Evolutionary conservation across 192 early-diverging fungal species (phyloP), one percentile per base, ranked within the genome.

Genomic region (Helicostylum pulchrum): DNA sequence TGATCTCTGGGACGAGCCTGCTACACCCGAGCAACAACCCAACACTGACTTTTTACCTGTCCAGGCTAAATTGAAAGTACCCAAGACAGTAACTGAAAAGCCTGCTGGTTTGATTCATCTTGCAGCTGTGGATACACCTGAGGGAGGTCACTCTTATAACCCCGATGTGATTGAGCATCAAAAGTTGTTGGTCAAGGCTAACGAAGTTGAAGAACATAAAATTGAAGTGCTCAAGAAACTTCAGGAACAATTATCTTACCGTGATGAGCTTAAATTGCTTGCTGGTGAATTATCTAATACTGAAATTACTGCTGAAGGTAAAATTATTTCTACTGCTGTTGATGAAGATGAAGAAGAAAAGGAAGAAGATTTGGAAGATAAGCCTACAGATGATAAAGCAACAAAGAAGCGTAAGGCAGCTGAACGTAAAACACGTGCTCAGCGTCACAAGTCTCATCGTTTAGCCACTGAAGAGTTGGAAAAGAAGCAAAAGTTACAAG

Each of bases 141-240:
- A 94, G 57, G 85, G 90, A 2, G 97, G 97, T 48, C 82, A 90
- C 0, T 97, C 94, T 14, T 99, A 99, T 76, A 92, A 93, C 54
- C 97, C 97, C 7, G 78, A 80, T 11, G 80, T 87, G 66, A 77
- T 82, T 53, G 90, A 92, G 46, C 94, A 97, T 79, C 86, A 93
- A 70, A 75, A 77, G 52, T 67, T 89, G 39, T 59, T 92, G 42
- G 64, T 65, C 7, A 67, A 80, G 63, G 90, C 88, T n/a, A 72
- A 80, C 21, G 73, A 80, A 5, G 81, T 84, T 39, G 87, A 90
- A 43, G 61, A 77, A 45, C 57, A 52, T 36, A 77, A 84, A 49
- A 32, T 78, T 42, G 67, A 71, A 7, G 61, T 66, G 43, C 61
- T 46, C 31, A 64, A 75, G 50, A 71, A 58, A 36, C 34, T 83